Percentiles rank a stretch among this genome's conserved stretches.
phyloP scores from a whole-genome alignment of 2,329 filamentous ascomycete genomes.

The Ascochyta fabae region DNA sequence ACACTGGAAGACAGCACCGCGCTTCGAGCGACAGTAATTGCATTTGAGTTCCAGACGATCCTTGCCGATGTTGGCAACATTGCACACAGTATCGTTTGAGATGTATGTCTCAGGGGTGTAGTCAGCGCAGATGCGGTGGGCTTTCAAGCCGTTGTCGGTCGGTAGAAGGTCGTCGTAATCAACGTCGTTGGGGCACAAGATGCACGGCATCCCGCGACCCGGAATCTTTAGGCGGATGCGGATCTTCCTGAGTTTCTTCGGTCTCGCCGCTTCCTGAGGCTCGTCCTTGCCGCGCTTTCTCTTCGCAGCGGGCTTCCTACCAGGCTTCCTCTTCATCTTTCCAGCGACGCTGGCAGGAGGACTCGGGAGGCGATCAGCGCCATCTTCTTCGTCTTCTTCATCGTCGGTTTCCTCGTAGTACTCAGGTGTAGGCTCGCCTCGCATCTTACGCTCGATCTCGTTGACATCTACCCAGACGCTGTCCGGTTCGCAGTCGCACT shows the following conservation, averaged over 20 bases:
- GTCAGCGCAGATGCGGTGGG: slow-evolving; percentile 85
- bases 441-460: slow-evolving; percentile 91
- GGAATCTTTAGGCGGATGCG: slow-evolving; percentile 75
- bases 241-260: slow-evolving; percentile 74
- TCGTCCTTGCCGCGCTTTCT: slow-evolving; percentile 55
- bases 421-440: slow-evolving; percentile 81
- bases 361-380: slow-evolving; percentile 70
- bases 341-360: slow-evolving; percentile 77
- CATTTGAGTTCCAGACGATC: slow-evolving; percentile 91
- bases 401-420: slow-evolving; percentile 82
- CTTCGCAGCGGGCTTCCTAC: slow-evolving; percentile 73
- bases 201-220: slow-evolving; percentile 80
- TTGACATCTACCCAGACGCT: slow-evolving; percentile 98
- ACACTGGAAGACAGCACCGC: slow-evolving; percentile 96
- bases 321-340: slow-evolving; percentile 71
- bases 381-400: slow-evolving; percentile 65
- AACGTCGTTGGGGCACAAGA: slow-evolving; percentile 90
- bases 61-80: slow-evolving; percentile 82
- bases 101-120: slow-evolving; percentile 95
- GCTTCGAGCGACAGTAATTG: slow-evolving; percentile 90
- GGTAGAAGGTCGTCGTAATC: slow-evolving; percentile 80
- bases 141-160: slow-evolving; percentile 86
- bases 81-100: slow-evolving; percentile 78
- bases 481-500: slow-evolving; percentile 95
- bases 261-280: slow-evolving; percentile 56